Evolutionary conservation across 1,284 basidiomycete species (phyloP).

Genomic region (Puccinia coronata): DNA sequence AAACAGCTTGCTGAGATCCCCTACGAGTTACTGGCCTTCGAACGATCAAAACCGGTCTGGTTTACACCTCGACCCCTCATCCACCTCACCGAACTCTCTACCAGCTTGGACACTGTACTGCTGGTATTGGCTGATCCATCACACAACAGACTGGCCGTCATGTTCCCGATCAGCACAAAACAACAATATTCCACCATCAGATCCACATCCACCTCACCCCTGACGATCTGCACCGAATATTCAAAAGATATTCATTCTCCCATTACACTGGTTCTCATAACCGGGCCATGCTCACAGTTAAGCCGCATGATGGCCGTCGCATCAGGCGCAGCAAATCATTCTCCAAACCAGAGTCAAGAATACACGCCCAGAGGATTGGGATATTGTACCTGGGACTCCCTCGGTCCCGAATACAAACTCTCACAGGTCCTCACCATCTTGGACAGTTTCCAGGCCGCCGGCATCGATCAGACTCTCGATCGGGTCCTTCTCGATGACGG

Average conservation of each 20-base stretch:
- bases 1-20: background rate
- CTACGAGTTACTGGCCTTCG: conserved; percentile 5
- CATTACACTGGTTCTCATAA: background rate
- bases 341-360: background rate
- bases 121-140: background rate
- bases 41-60: conserved; percentile 34
- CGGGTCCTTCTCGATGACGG: conserved; percentile 25
- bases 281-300: background rate
- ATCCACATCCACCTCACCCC: background rate
- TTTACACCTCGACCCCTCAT: background rate
- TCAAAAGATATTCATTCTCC: background rate
- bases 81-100: background rate
- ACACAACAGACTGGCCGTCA: background rate
- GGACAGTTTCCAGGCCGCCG: background rate
- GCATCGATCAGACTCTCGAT: background rate
- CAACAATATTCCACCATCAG: conserved; percentile 1
- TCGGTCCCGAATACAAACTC: conserved; percentile 17
- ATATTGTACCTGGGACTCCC: conserved; percentile 27
- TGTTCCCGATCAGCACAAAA: conserved; percentile 12
- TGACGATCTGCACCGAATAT: background rate
- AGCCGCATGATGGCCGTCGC: background rate
- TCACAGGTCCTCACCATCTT: conserved; percentile 8
- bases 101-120: background rate
- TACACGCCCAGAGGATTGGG: background rate
- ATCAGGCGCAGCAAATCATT: background rate